Evolutionary conservation across 1,284 basidiomycete species (phyloP).

Genomic region (Crucibulum parvulum): DNA sequence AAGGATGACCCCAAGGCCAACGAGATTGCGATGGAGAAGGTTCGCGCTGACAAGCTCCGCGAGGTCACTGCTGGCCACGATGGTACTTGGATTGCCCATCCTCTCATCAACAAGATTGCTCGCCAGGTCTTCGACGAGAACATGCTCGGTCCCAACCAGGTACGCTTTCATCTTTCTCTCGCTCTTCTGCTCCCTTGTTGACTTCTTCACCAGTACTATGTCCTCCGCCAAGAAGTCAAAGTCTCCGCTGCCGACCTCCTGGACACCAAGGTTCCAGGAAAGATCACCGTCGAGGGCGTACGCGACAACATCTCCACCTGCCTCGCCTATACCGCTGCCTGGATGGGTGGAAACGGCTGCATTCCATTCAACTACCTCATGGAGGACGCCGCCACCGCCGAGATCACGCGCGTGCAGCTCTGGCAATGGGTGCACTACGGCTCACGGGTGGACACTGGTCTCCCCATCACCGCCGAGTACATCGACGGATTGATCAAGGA

Average conservation of each 20-base stretch:
- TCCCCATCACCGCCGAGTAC: conserved; percentile 78
- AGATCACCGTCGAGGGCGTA: conserved; percentile 87
- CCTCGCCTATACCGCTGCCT: conserved; percentile 90
- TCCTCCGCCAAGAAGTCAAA: conserved; percentile 90
- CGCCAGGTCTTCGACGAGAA: conserved; percentile 91
- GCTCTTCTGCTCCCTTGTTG: conserved; percentile 6
- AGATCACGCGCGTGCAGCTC: conserved; percentile 95
- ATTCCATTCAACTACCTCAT: conserved; percentile 96
- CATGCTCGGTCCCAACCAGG: conserved; percentile 97
- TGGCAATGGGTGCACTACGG: conserved; percentile 97
- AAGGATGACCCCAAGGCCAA: conserved; percentile 95
- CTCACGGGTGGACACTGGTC: conserved; percentile 80
- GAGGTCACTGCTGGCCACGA: conserved; percentile 98
- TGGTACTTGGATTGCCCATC: conserved; percentile 98
- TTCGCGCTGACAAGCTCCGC: conserved; percentile 95
- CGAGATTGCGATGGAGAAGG: conserved; percentile 96
- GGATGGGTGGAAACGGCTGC: conserved; percentile 97
- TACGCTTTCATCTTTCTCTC: conserved; percentile 31
- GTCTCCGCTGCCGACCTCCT: conserved; percentile 90
- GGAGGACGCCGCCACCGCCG: conserved; percentile 98
- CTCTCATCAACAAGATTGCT: conserved; percentile 93
- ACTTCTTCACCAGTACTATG: conserved; percentile 73
- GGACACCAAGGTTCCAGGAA: conserved; percentile 85
- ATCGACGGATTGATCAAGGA: conserved; percentile 84
- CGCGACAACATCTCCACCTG: conserved; percentile 86